These are phyloP conservation scores for Scheffersomyces lignicola DNA, from an alignment of 1,139 yeast species.

Conservation along the genomic window DNA sequence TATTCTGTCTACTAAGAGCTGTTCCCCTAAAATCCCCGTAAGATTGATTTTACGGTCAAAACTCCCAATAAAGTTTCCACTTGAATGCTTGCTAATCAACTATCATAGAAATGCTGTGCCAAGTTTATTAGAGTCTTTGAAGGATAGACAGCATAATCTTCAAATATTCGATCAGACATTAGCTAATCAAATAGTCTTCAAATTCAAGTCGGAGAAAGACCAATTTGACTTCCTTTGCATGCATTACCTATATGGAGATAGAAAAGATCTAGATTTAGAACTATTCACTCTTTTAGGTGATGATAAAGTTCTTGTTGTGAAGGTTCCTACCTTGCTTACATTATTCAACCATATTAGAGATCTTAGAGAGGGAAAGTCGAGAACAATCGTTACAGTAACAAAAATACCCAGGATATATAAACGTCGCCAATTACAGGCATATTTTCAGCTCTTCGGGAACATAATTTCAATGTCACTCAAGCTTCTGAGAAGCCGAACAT, in stretches of 20 bases:
- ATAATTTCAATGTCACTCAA: neutral
- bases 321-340: neutral
- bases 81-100: no score
- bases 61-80: no score
- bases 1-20: no score
- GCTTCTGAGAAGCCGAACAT: no score
- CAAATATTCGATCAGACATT: neutral
- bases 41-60: no score
- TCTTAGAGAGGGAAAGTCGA: neutral
- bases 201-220: neutral
- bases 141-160: neutral
- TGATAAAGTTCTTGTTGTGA: neutral
- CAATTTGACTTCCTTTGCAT: neutral
- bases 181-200: neutral
- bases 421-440: neutral
- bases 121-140: no score
- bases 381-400: neutral
- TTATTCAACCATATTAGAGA: neutral
- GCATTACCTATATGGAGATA: neutral
- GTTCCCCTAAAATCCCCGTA: no score
- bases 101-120: no score
- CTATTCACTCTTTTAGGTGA: neutral
- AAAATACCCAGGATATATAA: neutral
- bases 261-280: neutral
- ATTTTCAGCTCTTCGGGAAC: neutral